phyloP scores from a whole-genome alignment of 495 filamentous ascomycete genomes.

The Elasticomyces elasticus region DNA sequence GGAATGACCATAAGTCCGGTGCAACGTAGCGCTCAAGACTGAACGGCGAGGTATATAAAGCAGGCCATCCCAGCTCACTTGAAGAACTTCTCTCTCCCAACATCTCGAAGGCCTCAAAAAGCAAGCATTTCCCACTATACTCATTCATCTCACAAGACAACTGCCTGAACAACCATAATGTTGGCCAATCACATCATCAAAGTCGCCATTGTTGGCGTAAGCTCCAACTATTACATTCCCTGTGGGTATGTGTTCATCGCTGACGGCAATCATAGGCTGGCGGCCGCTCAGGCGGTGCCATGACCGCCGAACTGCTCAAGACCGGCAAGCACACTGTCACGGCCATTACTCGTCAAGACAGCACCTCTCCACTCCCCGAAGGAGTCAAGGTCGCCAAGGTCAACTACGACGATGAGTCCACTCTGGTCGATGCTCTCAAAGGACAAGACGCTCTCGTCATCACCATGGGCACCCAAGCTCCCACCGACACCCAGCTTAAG shows the following conservation, averaged over 20 bases:
- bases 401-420: constrained; percentile 36
- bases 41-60: too few relatives aligned
- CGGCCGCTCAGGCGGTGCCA: constrained; percentile 16
- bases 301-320: constrained; percentile 33
- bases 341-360: constrained; percentile 42
- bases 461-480: constrained; percentile 38
- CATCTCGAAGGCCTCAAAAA: too few relatives aligned
- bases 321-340: constrained; percentile 47
- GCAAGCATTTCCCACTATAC: background rate
- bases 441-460: constrained; percentile 53
- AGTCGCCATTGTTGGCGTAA: constrained; percentile 39
- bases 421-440: constrained; percentile 37
- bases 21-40: too few relatives aligned
- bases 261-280: constrained; percentile 12
- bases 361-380: constrained; percentile 31
- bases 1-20: too few relatives aligned
- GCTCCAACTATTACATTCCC: background rate
- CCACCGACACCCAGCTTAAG: constrained; percentile 29
- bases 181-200: constrained; percentile 36
- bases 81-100: too few relatives aligned
- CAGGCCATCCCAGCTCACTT: too few relatives aligned
- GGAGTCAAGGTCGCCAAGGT: constrained; percentile 36
- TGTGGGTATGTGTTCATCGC: too few relatives aligned
- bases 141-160: background rate
- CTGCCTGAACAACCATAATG: background rate